Evolutionary conservation across 306 rosid genomes (phyloP), one percentile per base, ranked within the genome.

Genomic region (Neltuma alba): DNA sequence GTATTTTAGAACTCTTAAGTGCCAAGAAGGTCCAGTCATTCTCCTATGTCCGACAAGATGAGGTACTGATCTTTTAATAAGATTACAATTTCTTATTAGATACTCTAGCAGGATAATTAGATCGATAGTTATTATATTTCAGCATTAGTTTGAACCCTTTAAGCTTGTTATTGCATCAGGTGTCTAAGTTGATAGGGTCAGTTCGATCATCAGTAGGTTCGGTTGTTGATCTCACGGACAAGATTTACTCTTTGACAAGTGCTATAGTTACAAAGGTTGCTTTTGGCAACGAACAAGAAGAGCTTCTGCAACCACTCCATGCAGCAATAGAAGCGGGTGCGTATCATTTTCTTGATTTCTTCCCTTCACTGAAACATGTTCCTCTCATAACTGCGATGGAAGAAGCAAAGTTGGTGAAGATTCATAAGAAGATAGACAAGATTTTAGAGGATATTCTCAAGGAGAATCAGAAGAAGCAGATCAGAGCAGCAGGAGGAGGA

Each of bases 1-100:
- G 81, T 58, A 68, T n/a, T 0, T 6, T 50, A 12, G 87, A 84
- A 70, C 69, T 87, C 44, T 23, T 84, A 5, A 81, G 86, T 77
- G 7, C 71, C 4, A 62, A 74, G 21, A 74, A 80, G 6, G 84
- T 87, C 66, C 79, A 65, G 3, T 72, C 84, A 23, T 72, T 47
- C 38, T 44, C 72, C 1, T 74, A 63, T 15, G 14, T 84, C 21
- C 64, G 79, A 52, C 84, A 87, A 72, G 42, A 12, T 44, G 48
- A 44, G 16, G 16, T n/a, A n/a, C n/a, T n/a, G n/a, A n/a, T n/a
- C n/a, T n/a, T n/a, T n/a, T n/a, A n/a, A n/a, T n/a, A n/a, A n/a
- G n/a, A n/a, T n/a, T n/a, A n/a, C n/a, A n/a, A n/a, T n/a, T n/a
- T n/a, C n/a, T n/a, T n/a, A n/a, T n/a, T n/a, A n/a, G n/a, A n/a